These are phyloP conservation scores for Lachnellula willkommii DNA, from an alignment of 2,329 filamentous ascomycete genomes.

Conservation along the genomic window DNA sequence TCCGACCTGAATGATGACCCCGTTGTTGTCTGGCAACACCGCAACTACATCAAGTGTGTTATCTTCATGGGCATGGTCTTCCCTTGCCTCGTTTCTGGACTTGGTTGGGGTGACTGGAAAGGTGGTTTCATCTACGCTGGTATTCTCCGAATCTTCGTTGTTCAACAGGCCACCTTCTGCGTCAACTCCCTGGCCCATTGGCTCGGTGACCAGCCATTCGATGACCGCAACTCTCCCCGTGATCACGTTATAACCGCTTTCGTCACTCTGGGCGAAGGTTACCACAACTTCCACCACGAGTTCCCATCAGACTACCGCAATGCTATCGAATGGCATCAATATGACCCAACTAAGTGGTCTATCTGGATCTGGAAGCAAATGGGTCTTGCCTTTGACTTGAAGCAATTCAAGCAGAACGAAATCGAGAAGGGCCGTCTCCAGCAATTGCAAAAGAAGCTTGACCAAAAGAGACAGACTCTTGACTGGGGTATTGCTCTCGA, in stretches of 20 bases:
- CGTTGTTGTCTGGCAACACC: constrained; percentile 83
- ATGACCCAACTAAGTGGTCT: constrained; percentile 86
- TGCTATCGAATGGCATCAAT: constrained; percentile 85
- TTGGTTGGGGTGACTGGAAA: constrained; percentile 74
- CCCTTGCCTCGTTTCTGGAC: constrained; percentile 68
- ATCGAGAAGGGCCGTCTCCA: constrained; percentile 89
- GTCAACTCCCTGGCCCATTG: constrained; percentile 89
- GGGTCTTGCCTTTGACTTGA: constrained; percentile 78
- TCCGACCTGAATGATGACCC: constrained; percentile 82
- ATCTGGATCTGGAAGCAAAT: constrained; percentile 82
- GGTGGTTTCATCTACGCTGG: constrained; percentile 82
- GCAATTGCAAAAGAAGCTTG: constrained; percentile 87
- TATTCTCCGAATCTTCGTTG: constrained; percentile 81
- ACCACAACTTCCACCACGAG: constrained; percentile 95
- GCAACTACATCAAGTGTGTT: constrained; percentile 76
- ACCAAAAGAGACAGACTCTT: constrained; percentile 74
- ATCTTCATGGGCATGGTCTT: constrained; percentile 71
- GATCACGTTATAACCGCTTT: constrained; percentile 83
- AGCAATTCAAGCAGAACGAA: constrained; percentile 87
- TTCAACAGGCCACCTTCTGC: constrained; percentile 89
- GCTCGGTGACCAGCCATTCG: constrained; percentile 88
- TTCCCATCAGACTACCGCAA: constrained; percentile 93
- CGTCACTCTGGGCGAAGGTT: constrained; percentile 80
- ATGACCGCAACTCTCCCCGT: constrained; percentile 85
- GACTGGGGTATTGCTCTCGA: constrained; percentile 85